Base-by-base conservation (phyloP, 73 alveolate genomes). In the Symbiodinium pilosum region DNA sequence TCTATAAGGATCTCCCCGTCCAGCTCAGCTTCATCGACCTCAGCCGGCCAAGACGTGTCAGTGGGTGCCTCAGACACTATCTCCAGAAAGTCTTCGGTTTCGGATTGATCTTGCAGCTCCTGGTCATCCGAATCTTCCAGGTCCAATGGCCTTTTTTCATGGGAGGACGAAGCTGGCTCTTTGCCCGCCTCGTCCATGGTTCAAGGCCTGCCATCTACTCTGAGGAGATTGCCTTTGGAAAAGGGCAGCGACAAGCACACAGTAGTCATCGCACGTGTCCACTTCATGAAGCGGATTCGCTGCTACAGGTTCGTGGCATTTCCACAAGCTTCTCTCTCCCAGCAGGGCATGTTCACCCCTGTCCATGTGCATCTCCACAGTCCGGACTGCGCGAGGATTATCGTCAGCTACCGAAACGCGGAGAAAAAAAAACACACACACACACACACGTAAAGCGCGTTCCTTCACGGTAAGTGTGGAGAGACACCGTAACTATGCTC, bases 1-100 rank as follows among this genome's bases (percentile, higher is more conserved):
- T 88, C 95, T 18, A 89, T 89, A 73, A 89, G 95, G 81, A 89
- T 89, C 44, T 89, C 95, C 20, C 95, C 95, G 42, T 89, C 95
- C 42, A 89, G 54, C 87, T 89, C 95, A 2, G 95, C 95, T 84
- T 89, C 81, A 64, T 64, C 81, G 38, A 64, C 81, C 81, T 64
- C 81, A 34, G 38, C 81, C 18, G 81, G 41, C 81, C 81, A 64
- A 64, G 81, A 64, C 6, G 81, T 28, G 30, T 64, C 81, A 1
- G 81, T 64, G 81, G 81, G 81, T 20, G 81, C 81, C 38, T 64
- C 81, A 20, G 81, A 64, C 9, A n/a, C 81, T 2, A 64, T 64
- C 81, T 64, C 81, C 81, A 64, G 81, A 34, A 64, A 64, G 30
- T 64, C 81, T 28, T 64, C 81, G 39, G 34, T 38, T 64, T 64